Conservation (phyloP, 768 basidiomycete species). For the Inosperma sp. region DNA sequence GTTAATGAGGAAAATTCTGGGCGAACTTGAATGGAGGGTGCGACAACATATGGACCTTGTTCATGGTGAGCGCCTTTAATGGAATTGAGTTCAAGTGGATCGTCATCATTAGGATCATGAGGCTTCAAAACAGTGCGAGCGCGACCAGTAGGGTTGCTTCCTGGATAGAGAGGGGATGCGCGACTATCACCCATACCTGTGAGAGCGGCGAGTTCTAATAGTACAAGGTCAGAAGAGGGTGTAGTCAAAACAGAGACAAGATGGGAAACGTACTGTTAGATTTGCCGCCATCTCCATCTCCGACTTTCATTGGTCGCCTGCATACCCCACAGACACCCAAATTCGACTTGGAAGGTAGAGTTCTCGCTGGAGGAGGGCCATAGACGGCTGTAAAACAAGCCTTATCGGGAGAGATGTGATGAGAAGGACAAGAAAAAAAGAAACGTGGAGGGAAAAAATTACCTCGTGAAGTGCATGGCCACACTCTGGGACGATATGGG, state of each 20-base stretch:
- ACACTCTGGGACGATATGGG: slow-evolving; percentile 95
- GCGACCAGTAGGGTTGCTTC: slow-evolving; percentile 53
- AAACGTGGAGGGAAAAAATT: slow-evolving; percentile 20
- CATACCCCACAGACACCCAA: slow-evolving; percentile 97
- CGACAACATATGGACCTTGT: slow-evolving; percentile 70
- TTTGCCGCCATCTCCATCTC: slow-evolving; percentile 80
- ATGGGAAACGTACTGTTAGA: slow-evolving; percentile 70
- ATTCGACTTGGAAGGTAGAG: slow-evolving; percentile 65
- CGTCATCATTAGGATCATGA: slow-evolving; percentile 78
- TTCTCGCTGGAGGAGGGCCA: slow-evolving; percentile 62
- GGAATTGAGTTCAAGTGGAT: slow-evolving; percentile 67
- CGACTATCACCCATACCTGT: slow-evolving; percentile 80
- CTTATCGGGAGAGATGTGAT: slow-evolving; percentile 34
- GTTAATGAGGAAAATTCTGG: slow-evolving; percentile 86
- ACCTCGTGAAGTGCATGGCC: slow-evolving; percentile 98
- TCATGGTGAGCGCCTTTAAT: slow-evolving; percentile 44
- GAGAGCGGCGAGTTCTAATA: slow-evolving; percentile 83
- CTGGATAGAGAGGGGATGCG: slow-evolving; percentile 56
- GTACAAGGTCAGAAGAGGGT: slow-evolving; percentile 7
- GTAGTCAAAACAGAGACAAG: slow-evolving; percentile 8
- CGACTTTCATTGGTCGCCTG: slow-evolving; percentile 92
- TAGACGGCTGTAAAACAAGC: slow-evolving; percentile 98
- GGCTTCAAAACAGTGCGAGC: slow-evolving; percentile 34
- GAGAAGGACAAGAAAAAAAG: slow-evolving; percentile 11
- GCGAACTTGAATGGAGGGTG: slow-evolving; percentile 90